Conservation (phyloP, 768 basidiomycete species). For the Podaxis sp. region DNA sequence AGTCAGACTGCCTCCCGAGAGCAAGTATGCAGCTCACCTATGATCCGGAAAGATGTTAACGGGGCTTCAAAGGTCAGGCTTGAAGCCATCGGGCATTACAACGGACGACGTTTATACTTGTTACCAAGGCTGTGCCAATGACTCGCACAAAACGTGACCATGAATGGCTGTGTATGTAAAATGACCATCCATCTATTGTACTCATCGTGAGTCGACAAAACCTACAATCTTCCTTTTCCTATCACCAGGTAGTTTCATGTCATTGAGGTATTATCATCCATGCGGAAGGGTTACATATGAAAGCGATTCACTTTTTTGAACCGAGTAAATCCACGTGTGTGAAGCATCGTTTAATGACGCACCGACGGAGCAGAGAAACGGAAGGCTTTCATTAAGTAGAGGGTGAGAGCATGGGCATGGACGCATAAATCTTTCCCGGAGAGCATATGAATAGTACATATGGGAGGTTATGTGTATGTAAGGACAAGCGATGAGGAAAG, state of each 20-base stretch:
- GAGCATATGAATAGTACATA: conserved; percentile 16
- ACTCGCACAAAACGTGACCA: background rate
- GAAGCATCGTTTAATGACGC: background rate
- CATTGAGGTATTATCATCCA: too few species aligned
- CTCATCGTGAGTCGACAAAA: background rate
- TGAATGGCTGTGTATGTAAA: background rate
- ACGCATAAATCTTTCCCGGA: conserved; percentile 14
- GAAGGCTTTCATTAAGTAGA: background rate
- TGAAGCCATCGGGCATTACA: background rate
- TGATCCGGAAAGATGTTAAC: background rate
- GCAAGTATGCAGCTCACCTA: background rate
- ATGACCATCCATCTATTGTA: background rate
- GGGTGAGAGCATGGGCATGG: conserved; percentile 2
- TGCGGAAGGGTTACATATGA: too few species aligned
- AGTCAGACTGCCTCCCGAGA: background rate
- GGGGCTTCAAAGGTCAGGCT: background rate
- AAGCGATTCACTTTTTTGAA: too few species aligned
- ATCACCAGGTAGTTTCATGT: too few species aligned
- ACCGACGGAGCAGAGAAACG: background rate
- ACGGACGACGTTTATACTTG: background rate
- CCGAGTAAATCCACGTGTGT: background rate
- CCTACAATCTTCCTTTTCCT: background rate
- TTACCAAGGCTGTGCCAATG: background rate
- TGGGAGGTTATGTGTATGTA: conserved; percentile 4
- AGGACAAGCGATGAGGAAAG: conserved; percentile 3